Conservation (phyloP, 179 eudicot genomes). For the Vitellaria paradoxa region DNA sequence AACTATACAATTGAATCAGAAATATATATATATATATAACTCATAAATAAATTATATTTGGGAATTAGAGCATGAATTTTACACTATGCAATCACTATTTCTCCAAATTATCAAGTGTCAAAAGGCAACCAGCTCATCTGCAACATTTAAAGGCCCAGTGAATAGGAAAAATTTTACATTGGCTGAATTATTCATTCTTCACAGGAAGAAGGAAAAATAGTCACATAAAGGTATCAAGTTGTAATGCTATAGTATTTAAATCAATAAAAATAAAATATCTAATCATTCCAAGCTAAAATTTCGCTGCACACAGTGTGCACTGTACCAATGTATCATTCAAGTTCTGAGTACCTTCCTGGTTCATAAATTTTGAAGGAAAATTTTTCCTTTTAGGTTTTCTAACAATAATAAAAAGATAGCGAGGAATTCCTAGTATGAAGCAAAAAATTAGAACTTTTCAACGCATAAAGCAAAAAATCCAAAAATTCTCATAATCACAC, state of each 20-base stretch:
- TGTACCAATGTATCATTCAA: neutral
- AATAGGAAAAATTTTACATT: neutral
- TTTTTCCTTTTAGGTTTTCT: neutral
- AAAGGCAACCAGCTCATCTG: too few species aligned
- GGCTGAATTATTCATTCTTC: neutral
- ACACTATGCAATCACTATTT: too few species aligned
- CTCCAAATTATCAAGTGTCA: too few species aligned
- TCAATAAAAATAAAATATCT: neutral
- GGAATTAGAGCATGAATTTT: too few species aligned
- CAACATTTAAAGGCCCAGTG: too few species aligned
- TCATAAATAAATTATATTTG: too few species aligned
- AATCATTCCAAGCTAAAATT: neutral
- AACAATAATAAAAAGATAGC: neutral
- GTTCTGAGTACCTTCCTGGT: neutral
- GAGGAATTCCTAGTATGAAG: neutral
- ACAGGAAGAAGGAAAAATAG: neutral
- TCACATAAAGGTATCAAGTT: neutral
- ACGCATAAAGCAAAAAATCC: neutral
- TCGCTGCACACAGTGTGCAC: neutral
- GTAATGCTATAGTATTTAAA: neutral
- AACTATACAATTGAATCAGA: too few species aligned
- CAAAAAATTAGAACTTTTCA: neutral
- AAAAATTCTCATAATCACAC: neutral
- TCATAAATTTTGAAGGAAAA: neutral
- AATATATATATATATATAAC: too few species aligned